Evolutionary conservation across 208 protist genomes (phyloP), one percentile per base, ranked within the genome.

Genomic region (Crithidia fasciculata): DNA sequence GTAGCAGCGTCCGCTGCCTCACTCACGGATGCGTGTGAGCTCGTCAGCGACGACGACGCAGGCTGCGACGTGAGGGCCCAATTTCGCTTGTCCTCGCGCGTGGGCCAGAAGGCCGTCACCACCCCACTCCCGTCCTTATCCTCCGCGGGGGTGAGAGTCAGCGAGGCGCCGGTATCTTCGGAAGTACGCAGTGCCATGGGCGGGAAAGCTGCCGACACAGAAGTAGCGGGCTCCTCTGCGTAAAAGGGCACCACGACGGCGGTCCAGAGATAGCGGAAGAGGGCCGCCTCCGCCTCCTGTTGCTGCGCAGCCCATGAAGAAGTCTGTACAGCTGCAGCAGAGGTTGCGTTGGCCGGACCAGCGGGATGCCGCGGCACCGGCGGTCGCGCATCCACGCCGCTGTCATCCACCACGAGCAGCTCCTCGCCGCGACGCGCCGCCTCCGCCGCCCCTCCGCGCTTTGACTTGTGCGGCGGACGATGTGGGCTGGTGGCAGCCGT

Each of bases 241-340:
- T 86, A 84, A 50, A 80, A 83, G 0, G 83, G 83, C 18, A 91
- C 82, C 49, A 85, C 80, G 28, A 86, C 83, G 2, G 72, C 54
- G 7, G 66, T 65, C 86, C 82, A 88, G 12, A 91, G 8, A 28
- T 66, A 61, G 8, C 43, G 56, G 67, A 91, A 91, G 8, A 91
- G 44, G n/a, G 67, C 74, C n/a, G 66, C 74, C 44, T 60, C 66
- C 18, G 49, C 63, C 36, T 74, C 59, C 8, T 28, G 44, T 8
- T n/a, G 59, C 6, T 68, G 74, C 36, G 62, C 60, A 8, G 74
- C 9, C 58, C 59, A 64, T 53, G 41, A 63, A 19, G 56, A 40
- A 28, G 28, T 28, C 28, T 28, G 28, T 28, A 28, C 28, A 28
- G 28, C 28, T 28, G 28, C 28, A 1, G 28, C 28, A 28, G 28